Percentiles rank a stretch among this genome's conserved stretches.
These are phyloP conservation scores for Teratosphaeria gauchensis DNA, from an alignment of 2,329 filamentous ascomycete genomes.

Conservation along the genomic window DNA sequence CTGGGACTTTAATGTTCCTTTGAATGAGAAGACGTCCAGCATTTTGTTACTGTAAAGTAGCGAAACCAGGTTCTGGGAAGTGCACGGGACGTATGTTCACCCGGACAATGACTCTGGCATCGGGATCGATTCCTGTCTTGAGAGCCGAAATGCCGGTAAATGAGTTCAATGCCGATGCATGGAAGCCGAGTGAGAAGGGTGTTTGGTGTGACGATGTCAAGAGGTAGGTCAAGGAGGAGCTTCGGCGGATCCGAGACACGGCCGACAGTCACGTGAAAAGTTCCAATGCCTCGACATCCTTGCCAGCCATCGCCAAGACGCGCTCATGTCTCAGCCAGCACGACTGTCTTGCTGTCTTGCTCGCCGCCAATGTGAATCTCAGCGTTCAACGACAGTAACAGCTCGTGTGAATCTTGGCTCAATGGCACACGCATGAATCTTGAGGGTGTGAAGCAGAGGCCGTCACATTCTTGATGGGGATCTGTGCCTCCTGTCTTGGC, in stretches of 20 bases:
- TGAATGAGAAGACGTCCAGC: neutral
- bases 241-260: neutral
- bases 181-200: neutral
- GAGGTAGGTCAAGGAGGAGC: neutral
- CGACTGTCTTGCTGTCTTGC: neutral
- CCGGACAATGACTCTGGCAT: neutral
- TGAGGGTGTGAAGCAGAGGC: neutral
- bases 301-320: neutral
- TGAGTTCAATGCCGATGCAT: neutral
- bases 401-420: neutral
- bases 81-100: neutral
- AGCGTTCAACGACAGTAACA: neutral
- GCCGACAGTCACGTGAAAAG: neutral
- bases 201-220: neutral
- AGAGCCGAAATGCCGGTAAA: neutral
- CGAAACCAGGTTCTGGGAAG: neutral
- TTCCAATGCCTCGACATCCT: neutral
- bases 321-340: neutral
- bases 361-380: neutral
- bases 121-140: neutral
- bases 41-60: neutral
- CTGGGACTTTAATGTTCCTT: neutral
- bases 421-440: neutral
- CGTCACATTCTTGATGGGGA: conserved; percentile 33
- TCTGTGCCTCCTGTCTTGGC: conserved; percentile 41